Evolutionary conservation across 441 rosid species (phyloP).

Genomic region (Brassica balearica): DNA sequence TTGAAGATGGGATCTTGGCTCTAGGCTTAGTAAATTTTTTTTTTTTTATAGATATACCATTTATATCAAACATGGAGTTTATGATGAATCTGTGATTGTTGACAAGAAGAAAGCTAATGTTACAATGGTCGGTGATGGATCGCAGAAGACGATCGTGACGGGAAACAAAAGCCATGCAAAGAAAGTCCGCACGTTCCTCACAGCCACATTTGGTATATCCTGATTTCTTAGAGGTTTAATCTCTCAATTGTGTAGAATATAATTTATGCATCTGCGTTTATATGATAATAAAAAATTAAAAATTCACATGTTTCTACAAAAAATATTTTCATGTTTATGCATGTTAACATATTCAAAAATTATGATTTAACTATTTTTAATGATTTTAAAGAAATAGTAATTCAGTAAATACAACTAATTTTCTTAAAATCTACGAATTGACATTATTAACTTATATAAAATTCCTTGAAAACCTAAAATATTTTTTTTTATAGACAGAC

Average conservation of each 20-base stretch:
- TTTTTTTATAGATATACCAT: slow-evolving; percentile 59
- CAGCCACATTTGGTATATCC: slow-evolving; percentile 64
- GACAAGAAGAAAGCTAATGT: slow-evolving; percentile 62
- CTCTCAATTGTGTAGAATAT: neutral
- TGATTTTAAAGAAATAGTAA: too few species aligned
- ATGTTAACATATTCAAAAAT: too few species aligned
- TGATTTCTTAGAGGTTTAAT: neutral
- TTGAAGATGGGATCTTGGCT: neutral
- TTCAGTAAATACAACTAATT: too few species aligned
- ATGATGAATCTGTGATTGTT: slow-evolving; percentile 63
- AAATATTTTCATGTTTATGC: too few species aligned
- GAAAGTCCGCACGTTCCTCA: slow-evolving; percentile 59
- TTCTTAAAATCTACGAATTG: too few species aligned
- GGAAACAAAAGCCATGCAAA: slow-evolving; percentile 62
- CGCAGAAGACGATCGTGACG: slow-evolving; percentile 65
- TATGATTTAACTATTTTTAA: too few species aligned
- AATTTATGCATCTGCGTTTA: neutral
- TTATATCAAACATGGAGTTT: slow-evolving; percentile 67
- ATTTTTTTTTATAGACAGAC: neutral
- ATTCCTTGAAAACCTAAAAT: too few species aligned
- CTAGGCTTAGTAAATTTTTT: slow-evolving; percentile 8
- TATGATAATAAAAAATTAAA: neutral
- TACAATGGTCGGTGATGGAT: slow-evolving; percentile 81
- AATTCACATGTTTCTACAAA: too few species aligned
- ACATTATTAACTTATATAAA: too few species aligned